Conservation (phyloP, 2,329 filamentous ascomycete species). For the Esteya vermicola region DNA sequence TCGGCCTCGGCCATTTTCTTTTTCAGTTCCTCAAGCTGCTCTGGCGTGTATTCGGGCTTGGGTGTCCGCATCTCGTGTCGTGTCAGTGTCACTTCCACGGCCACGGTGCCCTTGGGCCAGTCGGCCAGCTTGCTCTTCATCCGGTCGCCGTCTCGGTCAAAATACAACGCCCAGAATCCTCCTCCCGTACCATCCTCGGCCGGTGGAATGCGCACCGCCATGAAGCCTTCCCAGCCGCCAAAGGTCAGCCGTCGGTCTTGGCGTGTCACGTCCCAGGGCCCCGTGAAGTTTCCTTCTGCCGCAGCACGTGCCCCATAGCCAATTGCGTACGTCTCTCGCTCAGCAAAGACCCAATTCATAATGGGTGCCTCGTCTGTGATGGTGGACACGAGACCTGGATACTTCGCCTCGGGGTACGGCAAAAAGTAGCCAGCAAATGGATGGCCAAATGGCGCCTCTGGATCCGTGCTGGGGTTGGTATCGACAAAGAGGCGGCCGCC, state of each 20-base stretch:
- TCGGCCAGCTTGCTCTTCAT: constrained; percentile 25
- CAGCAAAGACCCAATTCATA: constrained; percentile 36
- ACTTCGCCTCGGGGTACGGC: constrained; percentile 37
- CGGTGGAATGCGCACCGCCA: constrained; percentile 20
- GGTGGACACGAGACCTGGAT: constrained; percentile 31
- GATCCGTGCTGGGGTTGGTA: constrained; percentile 21
- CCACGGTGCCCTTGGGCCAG: constrained; percentile 24
- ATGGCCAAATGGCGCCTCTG: constrained; percentile 24
- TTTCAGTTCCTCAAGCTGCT: constrained; percentile 3
- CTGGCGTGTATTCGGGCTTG: constrained; percentile 2
- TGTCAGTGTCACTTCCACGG: constrained; percentile 40
- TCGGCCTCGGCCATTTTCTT: background rate
- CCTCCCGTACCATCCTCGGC: constrained; percentile 18
- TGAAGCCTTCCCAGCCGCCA: constrained; percentile 34
- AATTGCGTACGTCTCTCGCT: constrained; percentile 28
- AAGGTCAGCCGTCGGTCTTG: constrained; percentile 35
- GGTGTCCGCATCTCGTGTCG: constrained; percentile 29
- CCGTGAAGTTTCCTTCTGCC: constrained; percentile 28
- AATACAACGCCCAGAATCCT: constrained; percentile 31
- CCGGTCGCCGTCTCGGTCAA: constrained; percentile 30
- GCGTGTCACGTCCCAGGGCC: constrained; percentile 35
- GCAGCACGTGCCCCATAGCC: constrained; percentile 29
- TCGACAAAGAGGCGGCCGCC: constrained; percentile 31
- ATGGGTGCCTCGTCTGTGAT: constrained; percentile 33
- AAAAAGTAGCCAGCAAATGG: constrained; percentile 42